These are phyloP conservation scores for Daldinia concentrica DNA, from an alignment of 495 filamentous ascomycete genomes.

Conservation along the genomic window DNA sequence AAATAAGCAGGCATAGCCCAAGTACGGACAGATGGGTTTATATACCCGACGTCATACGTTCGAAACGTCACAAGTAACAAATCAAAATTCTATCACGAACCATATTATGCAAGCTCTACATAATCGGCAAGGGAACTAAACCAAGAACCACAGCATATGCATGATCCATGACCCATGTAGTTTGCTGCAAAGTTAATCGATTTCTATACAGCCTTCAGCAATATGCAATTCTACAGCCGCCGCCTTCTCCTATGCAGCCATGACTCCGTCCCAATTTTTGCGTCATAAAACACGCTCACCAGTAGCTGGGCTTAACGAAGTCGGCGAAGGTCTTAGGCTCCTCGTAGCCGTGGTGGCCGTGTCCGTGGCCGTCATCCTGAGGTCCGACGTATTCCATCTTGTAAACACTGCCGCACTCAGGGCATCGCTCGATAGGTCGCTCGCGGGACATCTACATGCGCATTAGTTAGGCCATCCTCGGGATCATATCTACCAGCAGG, in stretches of 20 bases:
- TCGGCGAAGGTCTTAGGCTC: conserved; percentile 94
- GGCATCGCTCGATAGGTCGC: conserved; percentile 90
- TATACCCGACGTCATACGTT: conserved; percentile 31
- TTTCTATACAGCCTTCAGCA: conserved; percentile 43
- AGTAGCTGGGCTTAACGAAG: conserved; percentile 91
- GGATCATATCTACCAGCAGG: neutral
- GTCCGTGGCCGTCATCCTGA: conserved; percentile 69
- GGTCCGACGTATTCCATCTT: conserved; percentile 97
- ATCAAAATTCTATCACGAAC: conserved; percentile 10
- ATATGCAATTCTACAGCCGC: conserved; percentile 39
- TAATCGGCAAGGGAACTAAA: conserved; percentile 1
- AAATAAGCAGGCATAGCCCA: conserved; percentile 11
- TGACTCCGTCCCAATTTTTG: conserved; percentile 10
- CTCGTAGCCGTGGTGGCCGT: conserved; percentile 64
- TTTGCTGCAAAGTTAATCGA: conserved; percentile 30
- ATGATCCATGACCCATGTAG: neutral
- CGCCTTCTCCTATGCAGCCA: conserved; percentile 23
- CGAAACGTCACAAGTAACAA: conserved; percentile 6
- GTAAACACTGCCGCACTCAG: conserved; percentile 92
- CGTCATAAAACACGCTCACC: conserved; percentile 57
- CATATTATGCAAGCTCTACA: conserved; percentile 6
- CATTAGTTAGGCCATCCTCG: conserved; percentile 23
- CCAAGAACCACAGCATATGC: neutral
- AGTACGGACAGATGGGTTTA: conserved; percentile 1
- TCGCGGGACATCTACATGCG: conserved; percentile 77